phyloP scores from a whole-genome alignment of 495 filamentous ascomycete species.

The Aspergillus conjunctus region DNA sequence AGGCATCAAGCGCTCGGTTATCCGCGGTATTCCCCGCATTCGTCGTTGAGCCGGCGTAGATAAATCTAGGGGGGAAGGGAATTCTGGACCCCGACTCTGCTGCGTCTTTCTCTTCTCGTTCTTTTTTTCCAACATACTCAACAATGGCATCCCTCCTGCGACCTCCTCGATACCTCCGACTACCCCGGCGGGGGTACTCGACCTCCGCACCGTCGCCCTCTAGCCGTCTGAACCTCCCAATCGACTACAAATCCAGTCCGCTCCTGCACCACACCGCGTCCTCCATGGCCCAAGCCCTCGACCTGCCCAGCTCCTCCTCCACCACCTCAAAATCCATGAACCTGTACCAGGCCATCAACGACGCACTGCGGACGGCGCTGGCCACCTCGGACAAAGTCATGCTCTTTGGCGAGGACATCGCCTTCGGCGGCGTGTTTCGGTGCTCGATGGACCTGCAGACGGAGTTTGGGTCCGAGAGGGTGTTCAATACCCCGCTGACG shows the following conservation, averaged over 20 bases:
- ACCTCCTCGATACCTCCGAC: background rate
- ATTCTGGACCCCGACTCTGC: too few relatives aligned
- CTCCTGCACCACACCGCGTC: constrained; percentile 77
- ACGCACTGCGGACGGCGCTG: constrained; percentile 81
- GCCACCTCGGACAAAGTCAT: constrained; percentile 80
- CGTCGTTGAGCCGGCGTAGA: background rate
- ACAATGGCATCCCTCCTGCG: constrained; percentile 14
- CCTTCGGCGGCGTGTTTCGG: constrained; percentile 95
- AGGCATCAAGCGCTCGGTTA: background rate
- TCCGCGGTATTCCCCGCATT: background rate
- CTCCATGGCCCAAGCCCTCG: constrained; percentile 62
- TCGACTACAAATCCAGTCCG: constrained; percentile 83
- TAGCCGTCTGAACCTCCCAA: constrained; percentile 73
- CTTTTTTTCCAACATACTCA: background rate
- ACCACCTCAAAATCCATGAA: constrained; percentile 82
- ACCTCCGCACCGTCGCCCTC: constrained; percentile 19
- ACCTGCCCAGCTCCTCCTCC: constrained; percentile 65
- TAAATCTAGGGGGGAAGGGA: constrained; percentile 1
- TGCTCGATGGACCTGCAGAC: constrained; percentile 89
- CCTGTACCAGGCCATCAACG: constrained; percentile 89
- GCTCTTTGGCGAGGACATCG: constrained; percentile 95
- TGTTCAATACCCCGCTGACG: constrained; percentile 94
- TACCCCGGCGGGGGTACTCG: constrained; percentile 16
- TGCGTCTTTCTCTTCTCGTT: background rate
- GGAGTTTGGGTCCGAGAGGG: constrained; percentile 82